These are phyloP conservation scores for Serendipita sp. DNA, from an alignment of 768 basidiomycete species.

Conservation along the genomic window DNA sequence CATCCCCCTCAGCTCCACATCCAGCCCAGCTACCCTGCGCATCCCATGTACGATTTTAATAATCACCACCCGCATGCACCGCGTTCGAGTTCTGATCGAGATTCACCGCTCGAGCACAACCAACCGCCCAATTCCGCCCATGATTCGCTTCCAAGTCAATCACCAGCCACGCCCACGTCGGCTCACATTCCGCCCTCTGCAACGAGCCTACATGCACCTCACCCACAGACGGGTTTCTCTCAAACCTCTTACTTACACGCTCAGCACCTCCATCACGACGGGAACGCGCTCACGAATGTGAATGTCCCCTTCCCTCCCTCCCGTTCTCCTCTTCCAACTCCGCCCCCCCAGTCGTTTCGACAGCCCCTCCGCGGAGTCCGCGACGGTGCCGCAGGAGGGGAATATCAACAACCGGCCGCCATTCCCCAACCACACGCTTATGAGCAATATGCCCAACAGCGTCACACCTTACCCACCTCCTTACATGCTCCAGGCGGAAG, in stretches of 20 bases:
- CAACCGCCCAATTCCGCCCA: slow-evolving; percentile 29
- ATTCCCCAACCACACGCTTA: background rate
- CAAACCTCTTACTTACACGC: background rate
- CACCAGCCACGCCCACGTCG: slow-evolving; percentile 1
- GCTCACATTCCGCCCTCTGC: background rate
- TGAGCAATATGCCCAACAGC: background rate
- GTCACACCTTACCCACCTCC: background rate
- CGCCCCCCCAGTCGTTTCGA: slow-evolving; percentile 29
- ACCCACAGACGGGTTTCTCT: background rate
- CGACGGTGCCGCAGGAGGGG: slow-evolving; percentile 7
- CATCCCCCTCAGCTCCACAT: background rate
- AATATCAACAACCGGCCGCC: slow-evolving; percentile 2
- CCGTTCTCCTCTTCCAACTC: slow-evolving; percentile 63
- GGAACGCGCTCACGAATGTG: background rate
- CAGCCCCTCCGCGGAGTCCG: slow-evolving; percentile 7
- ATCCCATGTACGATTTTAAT: slow-evolving; percentile 8
- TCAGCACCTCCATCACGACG: slow-evolving; percentile 27
- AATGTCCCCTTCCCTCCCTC: slow-evolving; percentile 23
- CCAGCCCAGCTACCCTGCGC: slow-evolving; percentile 5
- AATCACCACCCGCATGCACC: background rate
- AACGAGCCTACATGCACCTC: background rate
- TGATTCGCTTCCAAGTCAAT: slow-evolving; percentile 26
- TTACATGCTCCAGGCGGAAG: background rate
- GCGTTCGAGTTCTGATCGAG: background rate
- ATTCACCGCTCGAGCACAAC: slow-evolving; percentile 8